Base-by-base conservation (phyloP, 2,329 filamentous ascomycete species). In the Beauveria varroae region DNA sequence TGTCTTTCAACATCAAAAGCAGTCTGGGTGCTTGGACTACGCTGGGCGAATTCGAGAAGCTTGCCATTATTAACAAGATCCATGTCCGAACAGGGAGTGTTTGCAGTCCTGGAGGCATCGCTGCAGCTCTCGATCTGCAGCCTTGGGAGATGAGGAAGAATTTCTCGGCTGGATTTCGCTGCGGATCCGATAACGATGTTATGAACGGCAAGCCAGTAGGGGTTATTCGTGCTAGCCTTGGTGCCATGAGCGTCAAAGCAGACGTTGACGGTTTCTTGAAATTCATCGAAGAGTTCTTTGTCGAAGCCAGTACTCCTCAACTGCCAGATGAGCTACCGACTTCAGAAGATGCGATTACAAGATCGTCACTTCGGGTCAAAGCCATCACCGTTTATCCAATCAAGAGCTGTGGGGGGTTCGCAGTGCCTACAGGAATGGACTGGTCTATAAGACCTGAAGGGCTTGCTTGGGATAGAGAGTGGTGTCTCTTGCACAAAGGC, bases 381-480 rank as follows among this genome's bases (percentile, higher is more conserved):
- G 79, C 79, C 58, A 81, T 93, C 18, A 85, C 81, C 1, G 83
- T 98, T 1, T 99, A 92, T 69, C 95, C 95, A 0, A 93, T 99
- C 70, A 99, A 99, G 74, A 96, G 92, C 71, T 98, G 95, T 68
- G 90, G 86, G 18, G 90, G 90, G 0, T 96, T 89, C 71, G 78
- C 78, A 41, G 79, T 98, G 34, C 88, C 91, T 1, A 64, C 75
- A 0, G 81, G 78, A 2, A 76, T 76, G 8, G 70, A 79, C 16
- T 99, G 95, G 95, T 86, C 90, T 67, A 81, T 98, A 22, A 85
- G 83, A 60, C 79, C 83, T 8, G 92, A 97, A 75, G 95, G 95
- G 0, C 79, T 99, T 2, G 89, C 87, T 9, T 98, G 93, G 92
- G 95, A 99, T 72, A 83, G 95, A 64, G 93, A 98, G 76, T 99